Conservation (phyloP, 2,329 filamentous ascomycete species). For the Coniochaeta sp. region DNA sequence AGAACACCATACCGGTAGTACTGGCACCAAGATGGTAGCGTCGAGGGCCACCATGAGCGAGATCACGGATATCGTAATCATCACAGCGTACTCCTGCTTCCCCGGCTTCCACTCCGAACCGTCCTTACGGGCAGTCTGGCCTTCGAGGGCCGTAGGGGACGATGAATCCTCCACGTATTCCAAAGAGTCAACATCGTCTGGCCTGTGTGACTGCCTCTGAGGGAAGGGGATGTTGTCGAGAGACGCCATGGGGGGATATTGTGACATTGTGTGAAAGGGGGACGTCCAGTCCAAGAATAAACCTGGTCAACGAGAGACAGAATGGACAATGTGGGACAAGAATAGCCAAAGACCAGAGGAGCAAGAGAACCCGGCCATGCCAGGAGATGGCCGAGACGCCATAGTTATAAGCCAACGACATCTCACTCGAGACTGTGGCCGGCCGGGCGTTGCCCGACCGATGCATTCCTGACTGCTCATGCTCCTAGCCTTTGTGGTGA, state of each 20-base stretch:
- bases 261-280: background rate
- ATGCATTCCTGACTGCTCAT: background rate
- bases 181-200: background rate
- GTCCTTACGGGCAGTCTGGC: background rate
- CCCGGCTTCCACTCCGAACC: conserved; percentile 26
- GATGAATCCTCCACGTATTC: background rate
- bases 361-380: background rate
- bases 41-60: conserved; percentile 42
- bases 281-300: background rate
- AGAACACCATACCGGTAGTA: conserved; percentile 28
- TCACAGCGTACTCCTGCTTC: conserved; percentile 30
- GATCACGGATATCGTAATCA: conserved; percentile 32
- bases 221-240: background rate
- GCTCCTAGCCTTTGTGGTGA: background rate
- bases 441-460: background rate
- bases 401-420: background rate
- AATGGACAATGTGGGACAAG: background rate
- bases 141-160: background rate
- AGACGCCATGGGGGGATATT: background rate
- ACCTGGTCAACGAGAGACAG: background rate
- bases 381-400: background rate
- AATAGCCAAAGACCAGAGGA: background rate
- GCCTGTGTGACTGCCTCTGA: background rate
- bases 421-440: background rate
- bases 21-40: conserved; percentile 37